phyloP scores from a whole-genome alignment of 148 eudicot species.

The Rhododendron molle region DNA sequence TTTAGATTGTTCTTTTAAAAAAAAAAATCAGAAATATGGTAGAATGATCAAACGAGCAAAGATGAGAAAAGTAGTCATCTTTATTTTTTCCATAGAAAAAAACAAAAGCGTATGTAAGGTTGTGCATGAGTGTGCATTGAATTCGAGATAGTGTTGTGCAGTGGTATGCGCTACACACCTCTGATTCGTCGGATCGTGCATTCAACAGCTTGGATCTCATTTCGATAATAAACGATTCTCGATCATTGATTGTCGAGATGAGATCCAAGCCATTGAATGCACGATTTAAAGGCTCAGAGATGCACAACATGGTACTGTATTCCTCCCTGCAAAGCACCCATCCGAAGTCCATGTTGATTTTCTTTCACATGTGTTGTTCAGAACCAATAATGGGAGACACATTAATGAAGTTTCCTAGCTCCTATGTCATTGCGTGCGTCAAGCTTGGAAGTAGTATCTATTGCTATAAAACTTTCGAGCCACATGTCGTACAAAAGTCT shows the following conservation, averaged over 20 bases:
- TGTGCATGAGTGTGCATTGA: neutral
- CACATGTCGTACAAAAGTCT: neutral
- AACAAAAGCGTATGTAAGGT: neutral
- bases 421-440: neutral
- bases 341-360: too few relatives aligned
- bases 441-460: neutral
- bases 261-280: accelerated
- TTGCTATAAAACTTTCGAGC: neutral
- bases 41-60: neutral
- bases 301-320: too few relatives aligned
- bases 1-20: neutral
- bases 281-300: accelerated
- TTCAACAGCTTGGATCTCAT: too few relatives aligned
- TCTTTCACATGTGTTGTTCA: neutral
- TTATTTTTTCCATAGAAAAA: neutral
- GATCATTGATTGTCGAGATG: too few relatives aligned
- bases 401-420: neutral
- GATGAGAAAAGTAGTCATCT: neutral
- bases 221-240: too few relatives aligned
- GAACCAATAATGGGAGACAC: too few relatives aligned
- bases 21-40: neutral
- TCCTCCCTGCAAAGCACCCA: too few relatives aligned
- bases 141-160: too few relatives aligned
- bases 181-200: too few relatives aligned
- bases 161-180: too few relatives aligned